Evolutionary conservation across 2,329 filamentous ascomycete species (phyloP), one percentile per base, ranked within the genome.

Genomic region (Thelonectria olida): DNA sequence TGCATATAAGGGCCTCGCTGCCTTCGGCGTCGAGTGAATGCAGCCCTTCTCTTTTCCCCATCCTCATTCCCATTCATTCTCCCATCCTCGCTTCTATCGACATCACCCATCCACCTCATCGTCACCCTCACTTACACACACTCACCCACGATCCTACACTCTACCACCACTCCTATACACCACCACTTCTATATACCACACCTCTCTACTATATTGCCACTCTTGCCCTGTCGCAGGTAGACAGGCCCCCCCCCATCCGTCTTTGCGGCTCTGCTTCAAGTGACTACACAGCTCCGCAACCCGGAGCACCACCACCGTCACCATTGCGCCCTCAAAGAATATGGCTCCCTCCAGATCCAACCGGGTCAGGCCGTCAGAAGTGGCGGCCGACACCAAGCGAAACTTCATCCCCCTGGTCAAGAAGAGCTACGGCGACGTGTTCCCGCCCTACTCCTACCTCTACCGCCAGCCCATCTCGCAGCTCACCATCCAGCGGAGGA

Each of bases 361-460:
- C 59, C 71, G 73, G 28, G 73, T 76, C 50, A 72, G 74, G 69
- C 77, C 77, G 28, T 77, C 89, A 39, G 90, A 92, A 66, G 86
- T 93, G 54, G 90, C 90, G 55, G 85, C 87, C 23, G 90, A 92
- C 73, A 90, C 89, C n/a, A 92, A 92, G 76, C 85, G 83, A 68
- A 84, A 84, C 60, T 91, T 89, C 72, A 89, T 92, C 65, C 90
- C 90, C 15, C 79, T 85, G 64, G 86, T 92, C 68, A 84, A 82
- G 70, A 79, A 82, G 34, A 80, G 85, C 72, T 88, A 84, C 76
- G 81, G 78, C 60, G 79, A 81, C 58, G 76, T 77, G 70, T 91
- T 80, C 81, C 82, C 82, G 15, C 82, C 83, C 5, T 84, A 81
- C 66, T 92, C 89, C 3, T 84, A 85, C 68, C 80, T 90, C 41